These are phyloP conservation scores for Beta vulgaris DNA, from an alignment of 148 eudicot genomes.

Conservation along the genomic window DNA sequence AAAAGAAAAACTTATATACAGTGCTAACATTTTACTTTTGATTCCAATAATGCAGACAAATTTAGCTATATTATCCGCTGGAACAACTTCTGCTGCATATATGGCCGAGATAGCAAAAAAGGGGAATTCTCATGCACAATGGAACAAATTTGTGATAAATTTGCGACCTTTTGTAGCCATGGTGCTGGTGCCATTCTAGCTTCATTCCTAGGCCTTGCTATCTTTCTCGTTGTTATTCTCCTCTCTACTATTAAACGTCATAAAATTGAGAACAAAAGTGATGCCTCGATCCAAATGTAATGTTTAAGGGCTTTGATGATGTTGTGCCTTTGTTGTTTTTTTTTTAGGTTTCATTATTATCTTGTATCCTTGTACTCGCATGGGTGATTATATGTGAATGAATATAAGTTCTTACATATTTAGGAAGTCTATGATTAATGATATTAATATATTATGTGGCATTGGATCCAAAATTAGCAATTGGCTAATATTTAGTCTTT, in stretches of 20 bases:
- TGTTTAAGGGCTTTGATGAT: not conserved
- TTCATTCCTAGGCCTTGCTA: slow-evolving; percentile 43
- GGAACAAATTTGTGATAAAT: slow-evolving; percentile 82
- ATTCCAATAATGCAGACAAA: slow-evolving; percentile 32
- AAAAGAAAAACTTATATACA: too few relatives aligned
- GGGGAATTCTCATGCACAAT: slow-evolving; percentile 67
- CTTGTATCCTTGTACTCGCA: not conserved
- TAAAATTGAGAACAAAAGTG: not conserved
- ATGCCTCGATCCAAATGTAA: slow-evolving; percentile 10
- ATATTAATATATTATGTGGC: too few relatives aligned
- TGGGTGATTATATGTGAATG: not conserved
- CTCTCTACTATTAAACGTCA: slow-evolving; percentile 17
- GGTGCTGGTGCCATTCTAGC: slow-evolving; percentile 58
- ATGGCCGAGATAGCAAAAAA: slow-evolving; percentile 74
- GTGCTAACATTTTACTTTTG: not conserved
- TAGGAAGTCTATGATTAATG: too few relatives aligned
- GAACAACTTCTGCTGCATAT: slow-evolving; percentile 53
- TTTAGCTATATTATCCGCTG: slow-evolving; percentile 48
- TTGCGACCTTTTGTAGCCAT: slow-evolving; percentile 51
- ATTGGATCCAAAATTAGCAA: too few relatives aligned
- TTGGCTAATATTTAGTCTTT: too few relatives aligned
- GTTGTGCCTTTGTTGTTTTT: not conserved
- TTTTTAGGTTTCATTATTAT: not conserved
- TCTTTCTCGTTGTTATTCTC: slow-evolving; percentile 21
- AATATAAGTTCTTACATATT: too few relatives aligned